Evolutionary conservation across 2,329 filamentous ascomycete species (phyloP).

Genomic region (Alternaria infectoria): DNA sequence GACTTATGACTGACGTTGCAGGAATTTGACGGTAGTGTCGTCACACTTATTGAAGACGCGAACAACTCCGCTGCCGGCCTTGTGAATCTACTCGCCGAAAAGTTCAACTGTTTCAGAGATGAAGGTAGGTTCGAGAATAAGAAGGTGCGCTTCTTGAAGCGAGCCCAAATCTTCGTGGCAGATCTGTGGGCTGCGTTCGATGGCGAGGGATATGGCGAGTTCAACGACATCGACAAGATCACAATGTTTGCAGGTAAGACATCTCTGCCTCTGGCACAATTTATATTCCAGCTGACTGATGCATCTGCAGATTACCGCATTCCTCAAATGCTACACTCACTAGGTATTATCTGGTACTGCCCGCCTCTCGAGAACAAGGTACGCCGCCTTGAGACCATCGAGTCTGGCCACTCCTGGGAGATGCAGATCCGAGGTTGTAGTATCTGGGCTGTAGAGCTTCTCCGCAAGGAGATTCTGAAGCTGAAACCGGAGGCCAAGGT

Average conservation of each 20-base stretch:
- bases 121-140: conserved; percentile 76
- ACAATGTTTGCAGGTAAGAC: conserved; percentile 86
- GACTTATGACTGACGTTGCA: conserved; percentile 46
- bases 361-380: conserved; percentile 78
- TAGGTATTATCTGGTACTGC: conserved; percentile 84
- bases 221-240: conserved; percentile 90
- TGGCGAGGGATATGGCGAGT: conserved; percentile 77
- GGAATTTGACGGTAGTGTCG: conserved; percentile 77
- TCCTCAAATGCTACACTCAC: conserved; percentile 85
- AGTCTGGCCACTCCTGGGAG: conserved; percentile 79
- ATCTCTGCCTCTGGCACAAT: not conserved
- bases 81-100: conserved; percentile 81
- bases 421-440: conserved; percentile 89
- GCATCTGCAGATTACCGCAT: conserved; percentile 79
- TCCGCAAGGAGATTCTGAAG: conserved; percentile 78
- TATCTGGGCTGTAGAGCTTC: conserved; percentile 94
- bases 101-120: conserved; percentile 88
- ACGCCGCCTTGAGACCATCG: conserved; percentile 66
- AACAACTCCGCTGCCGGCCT: conserved; percentile 80
- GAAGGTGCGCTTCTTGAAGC: conserved; percentile 83
- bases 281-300: not conserved
- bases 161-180: conserved; percentile 93
- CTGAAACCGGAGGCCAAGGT: conserved; percentile 71
- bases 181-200: conserved; percentile 97
- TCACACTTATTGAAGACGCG: conserved; percentile 75